Evolutionary conservation across 2,329 filamentous ascomycete genomes (phyloP), one percentile per base, ranked within the genome.

Genomic region (Ophiostoma pallidulum): DNA sequence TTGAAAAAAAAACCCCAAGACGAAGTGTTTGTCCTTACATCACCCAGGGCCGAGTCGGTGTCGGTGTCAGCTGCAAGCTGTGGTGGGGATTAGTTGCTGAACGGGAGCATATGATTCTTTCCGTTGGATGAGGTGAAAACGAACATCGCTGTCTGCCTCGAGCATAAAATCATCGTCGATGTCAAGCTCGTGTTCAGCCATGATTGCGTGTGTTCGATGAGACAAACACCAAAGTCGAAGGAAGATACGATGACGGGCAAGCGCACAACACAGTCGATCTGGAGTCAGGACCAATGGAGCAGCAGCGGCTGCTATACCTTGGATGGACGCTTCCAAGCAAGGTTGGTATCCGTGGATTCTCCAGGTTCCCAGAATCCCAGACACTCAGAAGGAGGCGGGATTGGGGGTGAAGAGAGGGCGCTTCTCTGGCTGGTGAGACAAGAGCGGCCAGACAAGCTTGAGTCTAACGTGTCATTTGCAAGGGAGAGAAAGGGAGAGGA

Each of bases 1-100:
- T n/a, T n/a, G n/a, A n/a, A n/a, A n/a, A n/a, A n/a, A n/a, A n/a
- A n/a, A n/a, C n/a, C n/a, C n/a, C n/a, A n/a, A n/a, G n/a, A n/a
- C n/a, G n/a, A n/a, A 9, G 20, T 8, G 22, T 10, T n/a, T 46
- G 5, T 28, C 56, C 56, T 50, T 54, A 54, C 60, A 50, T 58
- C 58, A 47, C 58, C 60, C 7, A 62, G 47, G 26, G 60, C 59
- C 32, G 60, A 62, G 46, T 62, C 60, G 9, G 19, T 36, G 20
- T 58, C 57, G 16, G 24, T 45, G 28, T 43, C 18, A 12, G 32
- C 9, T 3, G 16, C 3, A 26, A 22, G 8, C 18, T 28, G 24
- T 28, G 6, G 24, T 28, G 24, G 6, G n/a, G 24, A 28, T 28
- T 28, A 28, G 24, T 10, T 28, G 10, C 24, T 28, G 24, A n/a